Percentiles rank a stretch among this genome's conserved stretches.
phyloP scores from a whole-genome alignment of 345 rosid genomes.

The Garcia nutans region DNA sequence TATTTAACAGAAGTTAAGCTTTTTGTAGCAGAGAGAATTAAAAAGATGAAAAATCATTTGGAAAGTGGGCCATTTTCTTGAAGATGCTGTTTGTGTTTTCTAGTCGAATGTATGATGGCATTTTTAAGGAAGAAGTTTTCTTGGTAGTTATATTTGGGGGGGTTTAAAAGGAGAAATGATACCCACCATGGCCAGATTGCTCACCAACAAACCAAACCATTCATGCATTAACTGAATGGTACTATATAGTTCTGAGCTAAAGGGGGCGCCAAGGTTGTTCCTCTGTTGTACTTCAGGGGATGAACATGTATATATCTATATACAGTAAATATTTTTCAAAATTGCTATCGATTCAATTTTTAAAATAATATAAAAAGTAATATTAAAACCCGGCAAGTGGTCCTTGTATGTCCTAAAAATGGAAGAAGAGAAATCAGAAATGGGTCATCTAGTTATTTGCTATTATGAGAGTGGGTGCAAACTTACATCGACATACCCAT shows the following conservation, averaged over 20 bases:
- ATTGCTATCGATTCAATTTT: too few species aligned
- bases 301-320: too few species aligned
- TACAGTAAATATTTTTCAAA: too few species aligned
- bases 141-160: not conserved
- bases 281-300: too few species aligned
- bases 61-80: not conserved
- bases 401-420: not conserved
- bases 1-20: too few species aligned
- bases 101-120: not conserved
- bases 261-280: too few species aligned
- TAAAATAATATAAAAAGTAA: too few species aligned
- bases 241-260: too few species aligned
- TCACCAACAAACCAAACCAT: not conserved
- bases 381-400: not conserved
- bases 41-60: too few species aligned
- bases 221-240: too few species aligned
- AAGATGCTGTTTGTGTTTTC: not conserved
- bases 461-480: not conserved
- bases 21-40: too few species aligned
- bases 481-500: conserved; percentile 3
- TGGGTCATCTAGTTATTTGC: not conserved
- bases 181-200: not conserved
- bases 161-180: not conserved
- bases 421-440: not conserved
- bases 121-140: not conserved